phyloP scores from a whole-genome alignment of 108 stramenopile species.

The Nitzschia palea region DNA sequence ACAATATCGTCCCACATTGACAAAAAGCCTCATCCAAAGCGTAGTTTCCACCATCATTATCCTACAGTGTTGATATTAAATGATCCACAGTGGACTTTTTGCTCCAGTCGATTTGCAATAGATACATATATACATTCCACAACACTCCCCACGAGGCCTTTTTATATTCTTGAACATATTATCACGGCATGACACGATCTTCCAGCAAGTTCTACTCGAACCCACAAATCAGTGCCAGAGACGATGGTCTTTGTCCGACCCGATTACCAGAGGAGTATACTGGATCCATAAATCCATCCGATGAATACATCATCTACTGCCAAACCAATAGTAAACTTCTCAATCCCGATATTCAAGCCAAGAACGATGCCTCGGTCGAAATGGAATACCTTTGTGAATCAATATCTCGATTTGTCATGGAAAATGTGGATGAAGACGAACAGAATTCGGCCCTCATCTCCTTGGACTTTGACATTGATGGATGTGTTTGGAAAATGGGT shows the following conservation, averaged over 20 bases:
- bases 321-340: conserved; percentile 25
- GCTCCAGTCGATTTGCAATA: no score
- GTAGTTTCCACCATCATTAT: no score
- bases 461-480: conserved; percentile 31
- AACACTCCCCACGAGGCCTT: no score
- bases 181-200: neutral
- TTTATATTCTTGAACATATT: no score
- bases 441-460: conserved; percentile 15
- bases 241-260: conserved; percentile 14
- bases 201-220: neutral
- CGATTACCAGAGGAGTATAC: conserved; percentile 5
- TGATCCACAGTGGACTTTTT: no score
- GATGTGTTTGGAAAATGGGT: conserved; percentile 34
- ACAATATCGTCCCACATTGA: no score
- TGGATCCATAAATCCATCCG: neutral
- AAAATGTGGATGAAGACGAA: conserved; percentile 23
- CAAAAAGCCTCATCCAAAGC: no score
- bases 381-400: conserved; percentile 31
- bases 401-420: conserved; percentile 17
- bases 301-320: neutral
- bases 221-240: conserved; percentile 1
- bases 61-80: no score
- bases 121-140: no score
- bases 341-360: conserved; percentile 2
- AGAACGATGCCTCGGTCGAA: conserved; percentile 6